Conservation (phyloP, 306 rosid species). For the Carpinus fangiana region DNA sequence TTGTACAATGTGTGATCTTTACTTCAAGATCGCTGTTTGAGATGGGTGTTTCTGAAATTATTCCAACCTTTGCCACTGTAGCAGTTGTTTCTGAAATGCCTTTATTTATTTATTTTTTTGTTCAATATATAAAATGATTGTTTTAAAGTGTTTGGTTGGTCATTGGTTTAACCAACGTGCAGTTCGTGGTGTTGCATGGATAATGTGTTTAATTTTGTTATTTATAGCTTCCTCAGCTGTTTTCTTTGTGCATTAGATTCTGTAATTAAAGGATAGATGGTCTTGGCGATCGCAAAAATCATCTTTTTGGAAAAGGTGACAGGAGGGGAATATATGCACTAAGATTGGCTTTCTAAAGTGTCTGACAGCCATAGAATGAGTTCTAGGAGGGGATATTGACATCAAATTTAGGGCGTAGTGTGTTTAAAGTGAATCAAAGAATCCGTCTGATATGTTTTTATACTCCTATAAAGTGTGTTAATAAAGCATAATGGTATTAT, state of each 20-base stretch:
- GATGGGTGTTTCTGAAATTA: conserved; percentile 14
- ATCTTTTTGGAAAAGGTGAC: conserved; percentile 61
- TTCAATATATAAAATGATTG: neutral
- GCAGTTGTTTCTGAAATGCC: neutral
- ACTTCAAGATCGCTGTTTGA: conserved; percentile 15
- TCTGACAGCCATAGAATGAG: conserved; percentile 51
- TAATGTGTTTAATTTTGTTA: conserved; percentile 12
- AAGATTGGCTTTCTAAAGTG: conserved; percentile 55
- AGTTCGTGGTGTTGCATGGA: conserved; percentile 17
- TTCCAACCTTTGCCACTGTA: conserved; percentile 12
- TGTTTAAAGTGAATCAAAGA: conserved; percentile 53
- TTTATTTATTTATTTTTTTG: neutral
- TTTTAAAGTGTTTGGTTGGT: neutral
- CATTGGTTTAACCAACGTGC: conserved; percentile 10
- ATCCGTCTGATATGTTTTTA: conserved; percentile 52
- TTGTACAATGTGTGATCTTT: neutral
- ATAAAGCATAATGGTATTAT: conserved; percentile 36
- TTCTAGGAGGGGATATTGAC: conserved; percentile 35
- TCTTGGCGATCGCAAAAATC: conserved; percentile 38
- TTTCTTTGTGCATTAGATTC: conserved; percentile 51
- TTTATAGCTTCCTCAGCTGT: conserved; percentile 21
- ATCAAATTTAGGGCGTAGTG: conserved; percentile 42
- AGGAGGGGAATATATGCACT: conserved; percentile 76
- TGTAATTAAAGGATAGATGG: conserved; percentile 41
- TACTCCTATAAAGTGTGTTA: conserved; percentile 37